Evolutionary conservation across 345 rosid genomes (phyloP), one percentile per base, ranked within the genome.

Genomic region (Citrus mangshanensis): DNA sequence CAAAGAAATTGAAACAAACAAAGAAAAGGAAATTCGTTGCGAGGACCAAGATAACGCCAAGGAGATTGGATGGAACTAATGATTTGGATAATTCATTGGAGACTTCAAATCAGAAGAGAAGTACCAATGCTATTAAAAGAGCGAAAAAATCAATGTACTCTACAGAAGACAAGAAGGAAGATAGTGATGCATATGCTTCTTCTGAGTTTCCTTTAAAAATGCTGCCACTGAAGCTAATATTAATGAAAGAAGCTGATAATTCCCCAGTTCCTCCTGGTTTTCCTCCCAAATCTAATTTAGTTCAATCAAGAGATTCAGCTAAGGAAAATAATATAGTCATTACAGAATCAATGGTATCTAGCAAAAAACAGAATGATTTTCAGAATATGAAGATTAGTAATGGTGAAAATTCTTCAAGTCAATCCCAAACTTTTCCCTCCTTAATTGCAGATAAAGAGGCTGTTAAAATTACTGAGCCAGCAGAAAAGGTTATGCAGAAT

Each of bases 191-290:
- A 19, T 62, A n/a, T 68, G 65, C 9, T 74, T 67, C 76, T 80
- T 30, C 60, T 46, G 60, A 18, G 37, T 59, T 37, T 35, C 22
- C 28, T 21, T 68, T 62, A 2, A 70, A 70, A 69, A 56, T 4
- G 40, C 72, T 62, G 65, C 76, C 54, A 19, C 9, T 35, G 24
- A 55, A 37, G 72, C 21, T 70, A 25, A 32, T 30, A 63, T 8
- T 32, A 51, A 35, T 14, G 69, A 59, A 28, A 37, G 76, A 77
- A 67, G 69, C 78, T 46, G 77, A 76, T 22, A 32, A 70, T 42
- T 25, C 40, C 76, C 76, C 8, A 1, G 58, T 42, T 61, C 84
- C 83, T 32, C 81, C 79, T 24, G 77, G 83, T 60, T 79, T 80
- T 68, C 70, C 62, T 69, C 27, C 83, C 69, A 77, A 77, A 73